phyloP scores from a whole-genome alignment of 2,329 filamentous ascomycete genomes.

The Emmonsia crescens region DNA sequence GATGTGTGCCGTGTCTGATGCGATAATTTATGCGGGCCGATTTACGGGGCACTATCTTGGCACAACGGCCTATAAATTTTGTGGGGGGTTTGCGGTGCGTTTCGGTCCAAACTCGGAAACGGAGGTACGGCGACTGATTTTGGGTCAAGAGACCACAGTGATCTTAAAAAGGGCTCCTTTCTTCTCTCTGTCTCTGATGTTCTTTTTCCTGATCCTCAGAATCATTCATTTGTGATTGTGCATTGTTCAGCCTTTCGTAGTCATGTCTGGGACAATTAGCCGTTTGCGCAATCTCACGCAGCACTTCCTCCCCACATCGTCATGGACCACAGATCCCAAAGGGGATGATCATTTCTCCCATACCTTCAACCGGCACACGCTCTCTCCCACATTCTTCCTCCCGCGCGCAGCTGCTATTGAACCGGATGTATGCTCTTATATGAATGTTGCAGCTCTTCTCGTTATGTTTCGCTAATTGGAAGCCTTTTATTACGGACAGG shows the following conservation, averaged over 20 bases:
- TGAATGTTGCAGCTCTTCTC: not conserved
- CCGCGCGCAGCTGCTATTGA: conserved; percentile 80
- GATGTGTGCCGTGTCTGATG: not conserved
- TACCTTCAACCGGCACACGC: conserved; percentile 38
- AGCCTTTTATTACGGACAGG: conserved; percentile 31
- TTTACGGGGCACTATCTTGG: not conserved
- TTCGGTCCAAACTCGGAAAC: not conserved
- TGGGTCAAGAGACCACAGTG: not conserved
- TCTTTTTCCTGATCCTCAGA: not conserved
- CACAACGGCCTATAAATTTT: not conserved
- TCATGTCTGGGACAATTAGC: conserved; percentile 20
- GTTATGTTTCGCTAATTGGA: not conserved
- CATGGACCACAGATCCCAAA: conserved; percentile 13
- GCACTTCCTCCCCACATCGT: conserved; percentile 21
- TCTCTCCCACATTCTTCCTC: conserved; percentile 80
- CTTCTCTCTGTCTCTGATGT: not conserved
- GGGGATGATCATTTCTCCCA: conserved; percentile 12
- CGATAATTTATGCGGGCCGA: not conserved
- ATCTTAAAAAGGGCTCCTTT: not conserved
- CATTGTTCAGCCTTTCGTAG: not conserved
- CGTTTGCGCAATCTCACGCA: conserved; percentile 22
- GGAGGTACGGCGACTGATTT: not conserved
- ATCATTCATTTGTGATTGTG: not conserved
- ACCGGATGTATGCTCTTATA: conserved; percentile 47
- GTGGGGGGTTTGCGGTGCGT: not conserved